Evolutionary conservation across 192 early-diverging fungal species (phyloP).

Genomic region (Radiomyces spectabilis): DNA sequence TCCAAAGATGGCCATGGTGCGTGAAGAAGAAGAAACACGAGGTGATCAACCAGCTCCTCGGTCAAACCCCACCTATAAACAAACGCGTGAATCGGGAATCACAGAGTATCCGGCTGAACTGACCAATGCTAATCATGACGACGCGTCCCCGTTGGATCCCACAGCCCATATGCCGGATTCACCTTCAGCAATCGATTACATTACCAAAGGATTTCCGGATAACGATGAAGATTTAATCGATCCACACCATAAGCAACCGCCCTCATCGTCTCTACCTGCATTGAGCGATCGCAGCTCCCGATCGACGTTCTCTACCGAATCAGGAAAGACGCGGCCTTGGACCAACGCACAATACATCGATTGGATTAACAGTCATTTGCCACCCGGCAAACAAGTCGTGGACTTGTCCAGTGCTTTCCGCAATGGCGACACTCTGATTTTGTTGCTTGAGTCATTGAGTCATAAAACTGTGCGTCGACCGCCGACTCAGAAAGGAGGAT

Average conservation of each 20-base stretch:
- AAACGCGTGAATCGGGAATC: conserved; percentile 12
- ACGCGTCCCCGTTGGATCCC: neutral
- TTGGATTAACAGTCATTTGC: conserved; percentile 42
- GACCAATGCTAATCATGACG: too few species aligned
- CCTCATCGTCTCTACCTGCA: neutral
- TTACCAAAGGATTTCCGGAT: neutral
- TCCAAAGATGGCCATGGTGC: conserved; percentile 6
- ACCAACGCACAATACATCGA: conserved; percentile 32
- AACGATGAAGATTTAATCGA: conserved; percentile 21
- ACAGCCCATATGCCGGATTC: too few species aligned
- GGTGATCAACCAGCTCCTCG: too few species aligned
- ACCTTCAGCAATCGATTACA: too few species aligned
- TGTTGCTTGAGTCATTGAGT: conserved; percentile 36
- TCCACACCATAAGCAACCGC: too few species aligned
- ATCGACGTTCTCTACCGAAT: neutral
- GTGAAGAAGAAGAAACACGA: conserved; percentile 27
- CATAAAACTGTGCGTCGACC: conserved; percentile 38
- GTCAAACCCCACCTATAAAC: too few species aligned
- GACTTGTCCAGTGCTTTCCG: conserved; percentile 39
- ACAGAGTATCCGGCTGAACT: neutral
- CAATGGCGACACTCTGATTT: conserved; percentile 40
- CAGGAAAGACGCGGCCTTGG: conserved; percentile 4
- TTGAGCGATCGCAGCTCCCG: neutral
- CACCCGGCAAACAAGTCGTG: conserved; percentile 24
- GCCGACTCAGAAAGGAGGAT: conserved; percentile 36